phyloP scores from a whole-genome alignment of 306 rosid species.

The Pterocarpus santalinus region DNA sequence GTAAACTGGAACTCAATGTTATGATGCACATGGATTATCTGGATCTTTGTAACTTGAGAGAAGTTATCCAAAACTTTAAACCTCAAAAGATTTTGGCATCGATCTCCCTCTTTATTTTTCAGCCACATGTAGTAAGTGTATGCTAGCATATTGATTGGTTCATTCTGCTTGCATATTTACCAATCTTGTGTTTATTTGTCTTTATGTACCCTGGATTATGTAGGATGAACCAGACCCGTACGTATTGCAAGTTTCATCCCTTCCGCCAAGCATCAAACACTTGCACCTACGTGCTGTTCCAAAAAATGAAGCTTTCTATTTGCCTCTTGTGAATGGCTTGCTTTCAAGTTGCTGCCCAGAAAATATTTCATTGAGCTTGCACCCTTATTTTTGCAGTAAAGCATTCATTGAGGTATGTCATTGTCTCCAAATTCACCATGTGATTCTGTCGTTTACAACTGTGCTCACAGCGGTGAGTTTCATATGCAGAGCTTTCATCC shows the following conservation, averaged over 20 bases:
- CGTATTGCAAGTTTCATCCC: not conserved
- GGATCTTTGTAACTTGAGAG: not conserved
- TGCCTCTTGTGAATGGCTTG: conserved; percentile 1
- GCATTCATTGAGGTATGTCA: conserved; percentile 41
- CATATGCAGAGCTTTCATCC: too few species aligned
- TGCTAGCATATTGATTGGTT: not conserved
- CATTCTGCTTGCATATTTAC: conserved; percentile 8
- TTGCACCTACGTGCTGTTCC: not conserved
- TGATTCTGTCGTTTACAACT: not conserved
- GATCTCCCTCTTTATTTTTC: not conserved
- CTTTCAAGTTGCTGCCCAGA: conserved; percentile 35
- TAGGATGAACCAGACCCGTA: conserved; percentile 8
- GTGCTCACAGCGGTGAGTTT: too few species aligned
- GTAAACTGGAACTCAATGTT: conserved; percentile 35
- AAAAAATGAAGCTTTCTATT: not conserved
- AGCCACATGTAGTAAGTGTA: conserved; percentile 2
- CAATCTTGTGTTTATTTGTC: not conserved
- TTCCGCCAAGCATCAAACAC: conserved; percentile 42
- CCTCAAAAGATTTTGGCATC: conserved; percentile 34
- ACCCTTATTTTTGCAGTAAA: not conserved
- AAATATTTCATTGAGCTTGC: conserved; percentile 1
- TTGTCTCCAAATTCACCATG: not conserved
- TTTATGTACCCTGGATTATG: not conserved
- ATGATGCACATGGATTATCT: not conserved
- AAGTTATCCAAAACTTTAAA: conserved; percentile 40